Conservation (phyloP, 495 filamentous ascomycete genomes). For the Aspergillus avenaceus region DNA sequence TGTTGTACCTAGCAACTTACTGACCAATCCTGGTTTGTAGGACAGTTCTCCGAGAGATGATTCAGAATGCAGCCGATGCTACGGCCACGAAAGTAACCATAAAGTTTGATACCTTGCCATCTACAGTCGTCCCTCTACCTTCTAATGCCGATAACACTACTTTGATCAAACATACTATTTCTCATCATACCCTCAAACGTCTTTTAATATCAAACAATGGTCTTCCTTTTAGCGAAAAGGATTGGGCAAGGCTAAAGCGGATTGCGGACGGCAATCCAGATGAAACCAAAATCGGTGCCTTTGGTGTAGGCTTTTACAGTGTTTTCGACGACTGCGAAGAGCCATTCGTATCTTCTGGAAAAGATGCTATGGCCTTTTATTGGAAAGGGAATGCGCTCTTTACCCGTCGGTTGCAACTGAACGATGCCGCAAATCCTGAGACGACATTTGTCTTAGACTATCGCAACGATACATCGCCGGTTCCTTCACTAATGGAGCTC, state of each 20-base stretch:
- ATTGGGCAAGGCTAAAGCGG: slow-evolving; percentile 90
- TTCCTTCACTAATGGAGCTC: slow-evolving; percentile 79
- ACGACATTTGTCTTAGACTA: slow-evolving; percentile 94
- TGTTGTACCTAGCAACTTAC: no score
- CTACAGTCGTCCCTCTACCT: slow-evolving; percentile 68
- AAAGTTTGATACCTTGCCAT: slow-evolving; percentile 84
- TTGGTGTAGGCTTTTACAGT: slow-evolving; percentile 97
- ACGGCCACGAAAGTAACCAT: slow-evolving; percentile 85
- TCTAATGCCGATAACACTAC: slow-evolving; percentile 60
- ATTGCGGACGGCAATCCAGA: slow-evolving; percentile 99
- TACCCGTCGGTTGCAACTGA: slow-evolving; percentile 72
- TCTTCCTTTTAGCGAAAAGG: slow-evolving; percentile 73
- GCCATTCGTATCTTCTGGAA: slow-evolving; percentile 89
- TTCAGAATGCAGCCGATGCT: slow-evolving; percentile 97
- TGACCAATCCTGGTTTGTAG: no score
- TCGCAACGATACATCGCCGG: slow-evolving; percentile 75
- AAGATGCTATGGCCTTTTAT: slow-evolving; percentile 94
- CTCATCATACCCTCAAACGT: slow-evolving; percentile 77
- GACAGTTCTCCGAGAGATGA: slow-evolving; percentile 79
- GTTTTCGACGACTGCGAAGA: slow-evolving; percentile 98
- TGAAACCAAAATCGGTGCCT: slow-evolving; percentile 97
- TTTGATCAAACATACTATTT: slow-evolving; percentile 74
- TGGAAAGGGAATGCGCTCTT: slow-evolving; percentile 96
- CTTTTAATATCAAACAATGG: slow-evolving; percentile 90
- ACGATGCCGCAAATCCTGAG: slow-evolving; percentile 57